phyloP scores from a whole-genome alignment of 164 flowering plant species.

The Macadamia tetraphylla region DNA sequence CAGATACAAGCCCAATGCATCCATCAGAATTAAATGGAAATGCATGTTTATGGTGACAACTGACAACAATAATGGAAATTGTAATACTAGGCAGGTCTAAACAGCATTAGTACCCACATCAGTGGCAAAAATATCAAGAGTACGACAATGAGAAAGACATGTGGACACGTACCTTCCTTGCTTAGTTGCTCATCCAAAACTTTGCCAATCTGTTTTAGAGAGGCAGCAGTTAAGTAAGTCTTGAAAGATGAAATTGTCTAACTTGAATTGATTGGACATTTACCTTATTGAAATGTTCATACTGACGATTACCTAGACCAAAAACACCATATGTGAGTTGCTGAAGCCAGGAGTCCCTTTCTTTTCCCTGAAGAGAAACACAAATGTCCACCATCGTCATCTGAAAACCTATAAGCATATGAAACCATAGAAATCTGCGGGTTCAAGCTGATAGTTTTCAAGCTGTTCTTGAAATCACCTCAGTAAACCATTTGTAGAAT shows the following conservation, averaged over 20 bases:
- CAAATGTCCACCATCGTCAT: background rate
- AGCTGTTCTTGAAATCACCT: slow-evolving; percentile 33
- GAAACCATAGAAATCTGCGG: background rate
- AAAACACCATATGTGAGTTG: slow-evolving; percentile 66
- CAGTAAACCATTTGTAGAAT: slow-evolving; percentile 88
- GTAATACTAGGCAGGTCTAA: no score
- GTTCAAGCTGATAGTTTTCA: background rate
- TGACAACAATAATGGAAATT: no score
- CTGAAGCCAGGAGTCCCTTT: slow-evolving; percentile 59
- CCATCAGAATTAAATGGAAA: no score
- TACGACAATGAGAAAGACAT: no score
- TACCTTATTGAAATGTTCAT: slow-evolving; percentile 96
- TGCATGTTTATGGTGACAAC: no score
- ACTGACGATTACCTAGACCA: slow-evolving; percentile 87
- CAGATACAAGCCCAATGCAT: no score
- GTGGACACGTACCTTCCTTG: slow-evolving; percentile 46
- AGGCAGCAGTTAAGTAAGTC: slow-evolving; percentile 5
- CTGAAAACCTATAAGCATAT: background rate
- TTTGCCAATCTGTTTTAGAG: slow-evolving; percentile 48
- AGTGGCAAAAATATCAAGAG: background rate
- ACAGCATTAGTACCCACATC: background rate
- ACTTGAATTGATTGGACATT: background rate
- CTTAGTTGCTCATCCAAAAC: slow-evolving; percentile 58
- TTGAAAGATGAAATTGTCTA: background rate
- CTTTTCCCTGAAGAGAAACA: slow-evolving; percentile 43